Base-by-base conservation (phyloP, 495 filamentous ascomycete genomes). In the Cercophora samala region DNA sequence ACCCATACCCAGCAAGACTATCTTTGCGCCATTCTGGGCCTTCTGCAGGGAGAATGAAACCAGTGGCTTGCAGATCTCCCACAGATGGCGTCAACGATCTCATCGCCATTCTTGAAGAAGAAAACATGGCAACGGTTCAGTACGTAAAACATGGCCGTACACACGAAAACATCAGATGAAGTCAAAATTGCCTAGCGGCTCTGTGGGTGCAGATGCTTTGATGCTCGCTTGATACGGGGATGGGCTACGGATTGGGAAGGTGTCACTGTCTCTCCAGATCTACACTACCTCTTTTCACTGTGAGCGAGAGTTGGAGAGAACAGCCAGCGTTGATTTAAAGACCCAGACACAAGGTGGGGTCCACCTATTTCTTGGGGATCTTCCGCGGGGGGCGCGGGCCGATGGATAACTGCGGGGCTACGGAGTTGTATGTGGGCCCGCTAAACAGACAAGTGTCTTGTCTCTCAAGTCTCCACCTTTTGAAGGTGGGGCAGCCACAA, bases 251-350 rank as follows among this genome's bases (percentile, higher is more conserved):
- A 62, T 32, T 18, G 5, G 60, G 60, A 62, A 62, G 60, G 60
- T 62, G 60, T 42, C 60, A 62, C 60, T 62, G 60, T 42, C 60
- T 42, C 19, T 32, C 18, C 32, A 18, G n/a, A 18, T 62, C n/a
- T n/a, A 62, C n/a, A n/a, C n/a, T n/a, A n/a, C n/a, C n/a, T n/a
- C n/a, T n/a, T n/a, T n/a, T n/a, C n/a, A n/a, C n/a, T n/a, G n/a
- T n/a, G 29, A 22, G 29, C 17, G 29, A 42, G 18, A 62, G 21
- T 17, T 9, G 26, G 29, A 22, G 19, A n/a, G 60, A 42, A 37
- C 23, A 37, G 18, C 19, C 8, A 56, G 4, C 19, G 11, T 56
- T 46, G 37, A 9, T 46, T 46, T 46, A 13, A 46, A 46, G 37
- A 17, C 37, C 37, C 26, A 5, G 15, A 46, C 6, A 46, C 9